phyloP scores from a whole-genome alignment of 139 green algal genomes.

The Pseudopediastrum boryanum region DNA sequence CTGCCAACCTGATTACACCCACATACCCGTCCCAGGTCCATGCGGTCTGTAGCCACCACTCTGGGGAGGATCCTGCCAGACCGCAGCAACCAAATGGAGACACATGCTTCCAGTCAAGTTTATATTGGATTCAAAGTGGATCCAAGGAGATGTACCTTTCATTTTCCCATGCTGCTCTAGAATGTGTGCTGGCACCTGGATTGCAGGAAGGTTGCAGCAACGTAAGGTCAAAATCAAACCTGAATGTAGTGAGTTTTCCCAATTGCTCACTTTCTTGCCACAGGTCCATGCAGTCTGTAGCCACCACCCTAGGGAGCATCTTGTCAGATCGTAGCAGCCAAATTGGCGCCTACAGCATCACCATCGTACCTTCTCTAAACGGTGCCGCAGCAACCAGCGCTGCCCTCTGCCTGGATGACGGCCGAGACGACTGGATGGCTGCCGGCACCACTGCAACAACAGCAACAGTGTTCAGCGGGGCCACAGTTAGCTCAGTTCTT shows the following conservation, averaged over 20 bases:
- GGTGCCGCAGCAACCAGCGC: constrained; percentile 34
- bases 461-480: not conserved
- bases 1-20: not conserved
- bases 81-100: constrained; percentile 45
- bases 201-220: too few relatives aligned
- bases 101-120: too few relatives aligned
- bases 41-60: constrained; percentile 35
- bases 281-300: constrained; percentile 44
- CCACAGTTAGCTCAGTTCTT: not conserved
- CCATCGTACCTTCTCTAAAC: constrained; percentile 44
- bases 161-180: too few relatives aligned
- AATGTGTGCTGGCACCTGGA: too few relatives aligned
- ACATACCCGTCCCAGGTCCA: constrained; percentile 14
- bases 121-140: too few relatives aligned
- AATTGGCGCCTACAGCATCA: constrained; percentile 40
- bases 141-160: too few relatives aligned
- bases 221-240: too few relatives aligned
- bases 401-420: not conserved
- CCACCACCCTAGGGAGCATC: constrained; percentile 20
- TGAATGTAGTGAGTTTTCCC: too few relatives aligned
- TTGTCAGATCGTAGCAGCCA: constrained; percentile 47
- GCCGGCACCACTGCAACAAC: not conserved
- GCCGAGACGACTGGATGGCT: not conserved
- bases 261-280: not conserved
- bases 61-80: constrained; percentile 39